Percentiles rank a stretch among this genome's conserved stretches.
Conservation (phyloP, 2,329 filamentous ascomycete genomes). For the Colletotrichum simmondsii region DNA sequence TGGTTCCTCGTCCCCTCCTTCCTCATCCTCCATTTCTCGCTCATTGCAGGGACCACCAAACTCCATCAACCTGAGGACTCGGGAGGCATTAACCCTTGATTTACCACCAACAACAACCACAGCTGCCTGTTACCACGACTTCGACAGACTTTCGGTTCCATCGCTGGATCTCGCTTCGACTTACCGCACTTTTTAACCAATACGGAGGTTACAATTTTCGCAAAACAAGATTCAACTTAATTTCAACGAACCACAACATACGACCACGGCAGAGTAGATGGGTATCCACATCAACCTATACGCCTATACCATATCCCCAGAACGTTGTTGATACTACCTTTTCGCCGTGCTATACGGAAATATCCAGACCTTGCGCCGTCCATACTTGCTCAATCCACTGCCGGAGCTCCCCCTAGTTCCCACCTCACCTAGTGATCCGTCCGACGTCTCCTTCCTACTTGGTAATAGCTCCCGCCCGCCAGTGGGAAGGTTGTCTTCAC, state of each 20-base stretch:
- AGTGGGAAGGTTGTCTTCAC: slow-evolving; percentile 17
- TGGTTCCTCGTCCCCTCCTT: slow-evolving; percentile 5
- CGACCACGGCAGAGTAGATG: not conserved
- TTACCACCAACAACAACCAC: not conserved
- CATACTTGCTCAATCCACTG: slow-evolving; percentile 12
- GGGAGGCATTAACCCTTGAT: not conserved
- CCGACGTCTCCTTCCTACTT: slow-evolving; percentile 35
- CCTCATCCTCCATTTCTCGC: not conserved
- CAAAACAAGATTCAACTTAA: not conserved
- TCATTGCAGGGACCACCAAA: not conserved
- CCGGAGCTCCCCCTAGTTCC: slow-evolving; percentile 3
- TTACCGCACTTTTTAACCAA: no score
- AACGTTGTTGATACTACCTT: not conserved
- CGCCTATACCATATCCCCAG: not conserved
- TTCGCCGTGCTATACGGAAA: not conserved
- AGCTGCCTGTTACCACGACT: no score
- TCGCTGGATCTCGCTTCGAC: not conserved
- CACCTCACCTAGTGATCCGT: slow-evolving; percentile 7
- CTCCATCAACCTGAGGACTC: not conserved
- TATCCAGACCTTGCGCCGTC: not conserved
- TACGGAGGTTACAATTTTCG: not conserved
- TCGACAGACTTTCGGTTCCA: not conserved
- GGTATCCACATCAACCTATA: not conserved
- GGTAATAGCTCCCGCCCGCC: slow-evolving; percentile 24
- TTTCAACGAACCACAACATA: not conserved